Base-by-base conservation (phyloP, 2,329 filamentous ascomycete genomes). In the Alternaria brassicicola region DNA sequence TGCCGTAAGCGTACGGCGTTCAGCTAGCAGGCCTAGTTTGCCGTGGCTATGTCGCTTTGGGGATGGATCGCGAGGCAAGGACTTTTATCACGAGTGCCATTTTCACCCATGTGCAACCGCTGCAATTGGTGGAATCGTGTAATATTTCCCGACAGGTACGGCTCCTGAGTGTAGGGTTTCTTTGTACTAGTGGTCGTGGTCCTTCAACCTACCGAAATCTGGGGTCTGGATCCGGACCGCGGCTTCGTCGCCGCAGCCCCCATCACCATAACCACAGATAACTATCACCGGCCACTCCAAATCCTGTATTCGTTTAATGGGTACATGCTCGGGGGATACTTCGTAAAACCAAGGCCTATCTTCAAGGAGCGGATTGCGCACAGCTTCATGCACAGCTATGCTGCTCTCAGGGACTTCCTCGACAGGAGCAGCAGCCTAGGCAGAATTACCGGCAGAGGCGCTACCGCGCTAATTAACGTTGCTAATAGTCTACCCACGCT, bases 61-160 rank as follows among this genome's bases (percentile, higher is more conserved):
- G 43, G 28, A 47, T 47, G 28, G 43, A 47, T 47, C 19, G 43
- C 43, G 43, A 47, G 23, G 19, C 30, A 19, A 35, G 19, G 6
- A 31, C 30, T 47, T 33, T 35, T 47, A 47, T 33, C 43, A 47
- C 31, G 43, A 47, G 19, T 13, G 30, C 4, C 17, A 39, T 15
- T 23, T 23, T 23, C 19, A 23, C 36, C 6, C 19, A 23, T 19
- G 19, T 23, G 13, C 19, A 39, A 3, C 36, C 3, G 36, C 15
- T 23, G 36, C 19, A 23, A 15, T 39, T 15, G 19, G 36, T 39
- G 36, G 19, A 23, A 7, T 23, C 7, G 10, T 17, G 17, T 6
- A 5, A 6, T 12, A 2, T 10, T 6, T 12, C 13, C 17, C 21
- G 4, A 9, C 4, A 38, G 8, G 9, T 9, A 30, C 9, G 9